Conservation (phyloP, 192 early-diverging fungal genomes). For the Martensiomyces pterosporus region DNA sequence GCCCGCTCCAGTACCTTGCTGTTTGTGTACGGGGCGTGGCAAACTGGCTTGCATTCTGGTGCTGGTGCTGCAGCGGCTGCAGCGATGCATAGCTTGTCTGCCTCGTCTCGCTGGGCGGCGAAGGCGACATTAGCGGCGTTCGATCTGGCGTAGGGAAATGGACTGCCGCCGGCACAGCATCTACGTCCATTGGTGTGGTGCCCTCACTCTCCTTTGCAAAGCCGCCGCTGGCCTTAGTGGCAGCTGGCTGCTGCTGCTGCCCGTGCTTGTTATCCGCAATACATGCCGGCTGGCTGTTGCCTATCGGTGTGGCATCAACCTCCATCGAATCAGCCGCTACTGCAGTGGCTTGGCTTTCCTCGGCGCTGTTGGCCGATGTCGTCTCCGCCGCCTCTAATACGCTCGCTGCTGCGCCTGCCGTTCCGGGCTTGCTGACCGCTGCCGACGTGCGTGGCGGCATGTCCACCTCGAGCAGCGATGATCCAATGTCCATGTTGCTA, state of each 20-base stretch:
- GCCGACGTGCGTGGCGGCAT: too few relatives aligned
- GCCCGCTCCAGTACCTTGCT: conserved; percentile 47
- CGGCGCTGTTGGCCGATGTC: too few relatives aligned
- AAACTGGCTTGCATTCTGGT: conserved; percentile 4
- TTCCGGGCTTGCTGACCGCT: too few relatives aligned
- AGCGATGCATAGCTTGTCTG: conserved; percentile 5
- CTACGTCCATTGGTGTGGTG: too few relatives aligned
- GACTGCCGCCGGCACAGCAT: neutral
- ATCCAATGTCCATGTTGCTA: conserved; percentile 35
- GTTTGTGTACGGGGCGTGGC: conserved; percentile 44
- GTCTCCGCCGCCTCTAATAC: too few relatives aligned
- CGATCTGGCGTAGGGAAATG: conserved; percentile 21
- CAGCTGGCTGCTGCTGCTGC: too few relatives aligned
- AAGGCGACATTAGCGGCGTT: conserved; percentile 26
- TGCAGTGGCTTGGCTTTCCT: conserved; percentile 30
- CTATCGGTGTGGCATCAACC: neutral
- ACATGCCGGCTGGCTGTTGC: neutral
- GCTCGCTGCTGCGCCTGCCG: neutral
- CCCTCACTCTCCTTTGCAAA: too few relatives aligned
- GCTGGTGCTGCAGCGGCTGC: neutral
- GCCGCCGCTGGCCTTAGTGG: too few relatives aligned
- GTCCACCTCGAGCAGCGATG: conserved; percentile 20
- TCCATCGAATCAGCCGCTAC: conserved; percentile 4
- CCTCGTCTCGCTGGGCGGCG: conserved; percentile 6
- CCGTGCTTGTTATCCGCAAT: too few relatives aligned